Conservation (phyloP, 192 early-diverging fungal genomes). For the Coemansia sp. region DNA sequence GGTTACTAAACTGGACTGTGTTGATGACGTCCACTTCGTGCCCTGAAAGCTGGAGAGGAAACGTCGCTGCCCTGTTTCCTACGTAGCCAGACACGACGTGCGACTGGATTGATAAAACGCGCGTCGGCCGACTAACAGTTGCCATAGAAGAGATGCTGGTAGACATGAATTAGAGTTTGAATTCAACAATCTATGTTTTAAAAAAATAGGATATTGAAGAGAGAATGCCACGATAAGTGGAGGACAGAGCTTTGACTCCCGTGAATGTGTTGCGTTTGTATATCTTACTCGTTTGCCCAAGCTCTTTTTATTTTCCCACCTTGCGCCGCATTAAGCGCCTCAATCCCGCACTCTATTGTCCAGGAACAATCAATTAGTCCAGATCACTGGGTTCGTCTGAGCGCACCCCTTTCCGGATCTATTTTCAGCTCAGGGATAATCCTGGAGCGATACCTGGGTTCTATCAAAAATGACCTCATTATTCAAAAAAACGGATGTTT, state of each 20-base stretch:
- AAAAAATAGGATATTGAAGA: background rate
- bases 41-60: conserved; percentile 88
- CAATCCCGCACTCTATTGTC: background rate
- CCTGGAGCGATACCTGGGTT: background rate
- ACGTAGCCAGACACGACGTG: conserved; percentile 72
- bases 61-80: conserved; percentile 89
- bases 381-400: background rate
- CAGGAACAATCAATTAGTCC: background rate
- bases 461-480: background rate
- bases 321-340: background rate
- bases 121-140: conserved; percentile 6
- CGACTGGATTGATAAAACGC: conserved; percentile 59
- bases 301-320: background rate
- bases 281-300: background rate
- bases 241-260: background rate
- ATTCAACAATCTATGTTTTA: background rate
- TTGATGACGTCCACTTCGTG: conserved; percentile 93
- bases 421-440: background rate
- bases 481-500: conserved; percentile 1
- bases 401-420: background rate
- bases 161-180: background rate
- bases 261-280: background rate
- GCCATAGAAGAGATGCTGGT: background rate
- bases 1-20: conserved; percentile 94
- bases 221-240: background rate